These are phyloP conservation scores for Apiotrichum sp. DNA, from an alignment of 1,284 basidiomycete genomes.

Conservation along the genomic window DNA sequence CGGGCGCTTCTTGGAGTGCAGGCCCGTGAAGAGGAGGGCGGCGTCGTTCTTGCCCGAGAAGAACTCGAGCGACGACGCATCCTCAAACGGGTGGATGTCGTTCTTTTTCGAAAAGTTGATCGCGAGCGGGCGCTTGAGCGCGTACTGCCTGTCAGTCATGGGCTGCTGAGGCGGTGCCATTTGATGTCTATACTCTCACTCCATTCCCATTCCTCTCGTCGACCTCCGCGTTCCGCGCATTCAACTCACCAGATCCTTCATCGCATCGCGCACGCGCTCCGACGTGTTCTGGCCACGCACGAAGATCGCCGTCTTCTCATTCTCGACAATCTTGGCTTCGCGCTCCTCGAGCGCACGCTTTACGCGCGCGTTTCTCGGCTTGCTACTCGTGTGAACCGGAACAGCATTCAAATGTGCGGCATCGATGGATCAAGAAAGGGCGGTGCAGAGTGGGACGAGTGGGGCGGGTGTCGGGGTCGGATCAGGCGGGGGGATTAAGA, in stretches of 20 bases:
- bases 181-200: no score
- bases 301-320: slow-evolving; percentile 75
- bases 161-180: background rate
- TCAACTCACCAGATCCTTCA: slow-evolving; percentile 76
- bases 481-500: background rate
- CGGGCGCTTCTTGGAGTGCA: slow-evolving; percentile 91
- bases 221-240: background rate
- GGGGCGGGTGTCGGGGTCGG: no score
- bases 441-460: no score
- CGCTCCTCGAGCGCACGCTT: slow-evolving; percentile 85
- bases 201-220: no score
- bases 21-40: slow-evolving; percentile 80
- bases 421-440: no score
- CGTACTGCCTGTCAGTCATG: slow-evolving; percentile 57
- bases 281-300: slow-evolving; percentile 83
- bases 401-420: background rate
- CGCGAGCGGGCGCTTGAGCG: slow-evolving; percentile 78
- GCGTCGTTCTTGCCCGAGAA: slow-evolving; percentile 95
- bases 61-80: slow-evolving; percentile 75
- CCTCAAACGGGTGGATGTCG: slow-evolving; percentile 83
- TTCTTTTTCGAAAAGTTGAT: slow-evolving; percentile 97
- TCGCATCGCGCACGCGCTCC: slow-evolving; percentile 67
- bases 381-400: slow-evolving; percentile 51
- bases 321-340: slow-evolving; percentile 84
- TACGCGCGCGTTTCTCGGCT: slow-evolving; percentile 95